These are phyloP conservation scores for Cymbopogon citratus DNA, from an alignment of 176 grass and related monocot species.

Conservation along the genomic window DNA sequence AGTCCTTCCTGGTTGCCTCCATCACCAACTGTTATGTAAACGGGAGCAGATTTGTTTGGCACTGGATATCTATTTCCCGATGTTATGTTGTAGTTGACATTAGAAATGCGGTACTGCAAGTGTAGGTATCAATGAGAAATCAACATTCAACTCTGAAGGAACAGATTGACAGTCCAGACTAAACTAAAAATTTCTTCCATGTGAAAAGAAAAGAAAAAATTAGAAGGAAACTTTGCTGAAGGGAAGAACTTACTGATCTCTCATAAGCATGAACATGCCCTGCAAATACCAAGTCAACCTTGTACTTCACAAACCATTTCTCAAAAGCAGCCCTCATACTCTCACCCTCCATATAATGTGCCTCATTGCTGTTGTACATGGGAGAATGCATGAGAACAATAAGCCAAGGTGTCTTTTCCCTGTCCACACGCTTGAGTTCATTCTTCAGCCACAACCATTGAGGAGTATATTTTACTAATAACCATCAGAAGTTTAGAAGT, in stretches of 20 bases:
- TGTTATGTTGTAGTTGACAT: constrained; percentile 88
- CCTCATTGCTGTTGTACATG: constrained; percentile 86
- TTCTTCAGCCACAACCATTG: constrained; percentile 67
- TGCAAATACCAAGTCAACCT: constrained; percentile 84
- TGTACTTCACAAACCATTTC: constrained; percentile 86
- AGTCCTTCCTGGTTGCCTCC: constrained; percentile 96
- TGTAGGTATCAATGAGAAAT: not conserved
- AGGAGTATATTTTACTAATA: constrained; percentile 85
- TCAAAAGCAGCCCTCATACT: constrained; percentile 84
- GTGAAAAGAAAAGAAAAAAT: not conserved
- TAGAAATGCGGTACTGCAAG: constrained; percentile 80
- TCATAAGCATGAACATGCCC: constrained; percentile 97
- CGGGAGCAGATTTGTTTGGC: constrained; percentile 79
- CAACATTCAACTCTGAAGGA: not conserved
- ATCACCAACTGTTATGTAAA: constrained; percentile 79
- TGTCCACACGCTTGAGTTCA: constrained; percentile 67
- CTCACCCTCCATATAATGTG: constrained; percentile 93
- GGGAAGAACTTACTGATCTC: constrained; percentile 61
- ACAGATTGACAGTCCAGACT: not conserved
- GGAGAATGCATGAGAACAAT: constrained; percentile 95
- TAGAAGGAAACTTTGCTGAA: not conserved
- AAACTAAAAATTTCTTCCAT: not conserved
- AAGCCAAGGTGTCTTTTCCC: constrained; percentile 98
- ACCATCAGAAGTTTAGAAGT: constrained; percentile 15
- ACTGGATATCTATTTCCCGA: constrained; percentile 57